These are phyloP conservation scores for Ustilago shanxiensis DNA, from an alignment of 1,284 basidiomycete genomes.

Conservation along the genomic window DNA sequence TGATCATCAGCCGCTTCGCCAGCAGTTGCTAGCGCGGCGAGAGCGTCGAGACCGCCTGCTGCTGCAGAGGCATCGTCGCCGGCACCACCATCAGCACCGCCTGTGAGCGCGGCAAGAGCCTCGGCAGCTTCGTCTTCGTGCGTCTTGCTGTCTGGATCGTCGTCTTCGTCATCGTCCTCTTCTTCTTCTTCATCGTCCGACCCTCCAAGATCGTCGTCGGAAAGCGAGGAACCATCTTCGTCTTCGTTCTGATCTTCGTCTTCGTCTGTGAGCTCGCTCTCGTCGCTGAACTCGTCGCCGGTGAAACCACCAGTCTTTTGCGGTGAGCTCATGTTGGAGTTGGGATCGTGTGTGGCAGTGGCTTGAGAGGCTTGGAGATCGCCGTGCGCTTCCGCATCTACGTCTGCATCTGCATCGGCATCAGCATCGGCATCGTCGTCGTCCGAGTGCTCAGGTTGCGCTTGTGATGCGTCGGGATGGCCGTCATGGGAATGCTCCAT, in stretches of 20 bases:
- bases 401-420: constrained; percentile 3
- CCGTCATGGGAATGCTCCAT: constrained; percentile 31
- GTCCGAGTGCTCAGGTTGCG: constrained; percentile 13
- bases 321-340: constrained; percentile 50
- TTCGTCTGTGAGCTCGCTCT: constrained; percentile 62
- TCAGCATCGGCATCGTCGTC: constrained; percentile 8
- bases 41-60: constrained; percentile 57
- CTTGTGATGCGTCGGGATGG: constrained; percentile 25
- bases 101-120: constrained; percentile 57
- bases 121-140: constrained; percentile 61
- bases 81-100: constrained; percentile 26
- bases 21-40: constrained; percentile 60
- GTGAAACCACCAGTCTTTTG: constrained; percentile 54
- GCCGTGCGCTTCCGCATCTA: constrained; percentile 8
- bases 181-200: constrained; percentile 51
- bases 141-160: constrained; percentile 30
- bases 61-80: constrained; percentile 17
- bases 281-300: constrained; percentile 59
- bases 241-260: constrained; percentile 52
- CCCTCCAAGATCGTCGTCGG: constrained; percentile 49
- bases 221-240: constrained; percentile 46
- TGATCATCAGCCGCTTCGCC: constrained; percentile 23
- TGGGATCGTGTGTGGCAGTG: constrained; percentile 35
- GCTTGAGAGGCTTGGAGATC: constrained; percentile 31
- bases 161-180: constrained; percentile 38